phyloP scores from a whole-genome alignment of 768 basidiomycete species.

The Chalciporus piperatus region DNA sequence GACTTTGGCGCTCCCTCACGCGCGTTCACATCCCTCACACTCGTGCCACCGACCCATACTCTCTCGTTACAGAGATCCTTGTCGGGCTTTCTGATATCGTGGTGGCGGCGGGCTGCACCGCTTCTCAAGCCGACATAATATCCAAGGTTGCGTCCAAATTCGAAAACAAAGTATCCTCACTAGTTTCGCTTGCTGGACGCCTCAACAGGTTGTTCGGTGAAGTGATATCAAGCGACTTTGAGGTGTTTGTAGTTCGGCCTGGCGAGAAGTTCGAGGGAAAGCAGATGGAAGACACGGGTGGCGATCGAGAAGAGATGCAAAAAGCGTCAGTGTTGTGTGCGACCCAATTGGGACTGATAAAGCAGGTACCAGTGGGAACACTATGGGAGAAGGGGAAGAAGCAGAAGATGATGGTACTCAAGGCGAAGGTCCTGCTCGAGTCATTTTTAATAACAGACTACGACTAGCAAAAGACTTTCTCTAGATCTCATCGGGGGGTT shows the following conservation, averaged over 20 bases:
- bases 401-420: conserved; percentile 3
- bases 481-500: neutral
- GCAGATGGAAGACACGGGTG: conserved; percentile 8
- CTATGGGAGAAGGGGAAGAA: conserved; percentile 11
- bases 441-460: conserved; percentile 1
- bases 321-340: conserved; percentile 4
- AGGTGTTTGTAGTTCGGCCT: conserved; percentile 3
- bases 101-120: conserved; percentile 8
- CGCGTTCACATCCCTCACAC: conserved; percentile 1
- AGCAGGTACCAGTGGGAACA: conserved; percentile 2
- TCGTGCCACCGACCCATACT: neutral
- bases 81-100: conserved; percentile 4
- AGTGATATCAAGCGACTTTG: conserved; percentile 13
- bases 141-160: neutral
- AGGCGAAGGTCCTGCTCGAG: conserved; percentile 8
- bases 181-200: conserved; percentile 11
- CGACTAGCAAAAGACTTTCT: neutral
- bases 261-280: conserved; percentile 5
- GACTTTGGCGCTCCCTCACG: conserved; percentile 10
- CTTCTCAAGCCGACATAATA: neutral
- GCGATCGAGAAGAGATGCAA: neutral
- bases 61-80: conserved; percentile 2
- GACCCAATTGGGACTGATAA: conserved; percentile 9
- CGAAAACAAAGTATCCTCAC: conserved; percentile 1
- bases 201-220: conserved; percentile 11